Base-by-base conservation (phyloP, 768 basidiomycete species). In the Russula ochroleuca region DNA sequence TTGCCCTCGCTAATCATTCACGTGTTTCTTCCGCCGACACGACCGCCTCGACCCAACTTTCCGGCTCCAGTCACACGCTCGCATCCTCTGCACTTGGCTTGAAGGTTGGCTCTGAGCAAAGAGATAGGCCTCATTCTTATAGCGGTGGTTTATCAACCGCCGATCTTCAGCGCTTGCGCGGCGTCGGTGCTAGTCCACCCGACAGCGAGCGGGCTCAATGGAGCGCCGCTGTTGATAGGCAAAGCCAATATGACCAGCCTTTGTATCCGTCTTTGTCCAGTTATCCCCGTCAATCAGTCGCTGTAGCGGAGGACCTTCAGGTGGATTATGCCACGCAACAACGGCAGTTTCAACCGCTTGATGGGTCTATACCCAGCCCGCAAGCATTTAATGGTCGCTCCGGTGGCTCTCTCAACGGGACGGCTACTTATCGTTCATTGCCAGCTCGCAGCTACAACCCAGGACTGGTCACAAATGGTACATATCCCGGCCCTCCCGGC, bases 11-110 rank as follows among this genome's bases (percentile, higher is more conserved):
- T 21, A 85, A 86, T 66, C 90, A 91, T 74, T 91, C 90, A 66
- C 85, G 90, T 59, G 90, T 87, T 57, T 90, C 89, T 31, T 91
- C 90, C n/a, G 85, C 86, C 66, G 90, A 91, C 75, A 87, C 86
- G 37, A 81, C 85, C 33, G 78, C 80, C 54, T 84, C 83, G 70
- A 83, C 83, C 61, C 86, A 83, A 19, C 71, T 78, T 58, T 84
- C 83, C 77, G 53, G 77, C 76, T 64, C 67, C 50, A 83, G 83
- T 69, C 84, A 85, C 72, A 81, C 81, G 35, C 75, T 87, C 69
- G 78, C 85, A 60, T 80, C 77, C 38, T 79, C 78, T 62, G 62
- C 71, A n/a, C 78, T 71, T 80, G 68, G 83, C 63, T 74, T 85
- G 68, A 87, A 86, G 73, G 75, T 79, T 45, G 78, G 78, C 59